These are phyloP conservation scores for Kwoniella sp. DNA, from an alignment of 768 basidiomycete species.

Conservation along the genomic window DNA sequence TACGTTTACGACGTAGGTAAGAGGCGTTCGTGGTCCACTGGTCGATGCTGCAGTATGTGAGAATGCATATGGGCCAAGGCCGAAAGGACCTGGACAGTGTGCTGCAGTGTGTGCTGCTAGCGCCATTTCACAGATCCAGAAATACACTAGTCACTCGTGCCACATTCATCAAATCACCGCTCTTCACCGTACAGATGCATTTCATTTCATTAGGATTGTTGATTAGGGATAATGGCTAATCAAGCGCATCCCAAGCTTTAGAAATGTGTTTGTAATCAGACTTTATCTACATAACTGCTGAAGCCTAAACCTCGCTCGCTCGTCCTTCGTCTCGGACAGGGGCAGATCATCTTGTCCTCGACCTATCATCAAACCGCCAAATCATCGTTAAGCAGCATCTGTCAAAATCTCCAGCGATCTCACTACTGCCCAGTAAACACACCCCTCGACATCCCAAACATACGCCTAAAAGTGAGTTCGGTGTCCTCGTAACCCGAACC, in stretches of 20 bases:
- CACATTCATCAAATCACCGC: conserved; percentile 12
- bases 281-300: neutral
- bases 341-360: neutral
- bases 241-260: neutral
- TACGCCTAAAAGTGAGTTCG: too few species aligned
- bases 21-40: neutral
- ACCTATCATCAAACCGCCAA: neutral
- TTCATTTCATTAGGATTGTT: neutral
- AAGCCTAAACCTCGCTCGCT: neutral
- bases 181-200: neutral
- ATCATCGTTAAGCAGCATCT: neutral
- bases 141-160: conserved; percentile 1
- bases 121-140: conserved; percentile 1
- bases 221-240: neutral
- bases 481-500: too few species aligned
- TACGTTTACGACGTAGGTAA: neutral
- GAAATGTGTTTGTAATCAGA: neutral
- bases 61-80: neutral
- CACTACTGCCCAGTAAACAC: too few species aligned
- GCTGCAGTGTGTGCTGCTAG: neutral
- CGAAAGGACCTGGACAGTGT: neutral
- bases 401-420: conserved; percentile 2
- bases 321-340: neutral
- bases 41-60: neutral
- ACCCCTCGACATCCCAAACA: too few species aligned